Evolutionary conservation across 768 basidiomycete species (phyloP), one percentile per base, ranked within the genome.

Genomic region (Leucogyrophana mollusca): DNA sequence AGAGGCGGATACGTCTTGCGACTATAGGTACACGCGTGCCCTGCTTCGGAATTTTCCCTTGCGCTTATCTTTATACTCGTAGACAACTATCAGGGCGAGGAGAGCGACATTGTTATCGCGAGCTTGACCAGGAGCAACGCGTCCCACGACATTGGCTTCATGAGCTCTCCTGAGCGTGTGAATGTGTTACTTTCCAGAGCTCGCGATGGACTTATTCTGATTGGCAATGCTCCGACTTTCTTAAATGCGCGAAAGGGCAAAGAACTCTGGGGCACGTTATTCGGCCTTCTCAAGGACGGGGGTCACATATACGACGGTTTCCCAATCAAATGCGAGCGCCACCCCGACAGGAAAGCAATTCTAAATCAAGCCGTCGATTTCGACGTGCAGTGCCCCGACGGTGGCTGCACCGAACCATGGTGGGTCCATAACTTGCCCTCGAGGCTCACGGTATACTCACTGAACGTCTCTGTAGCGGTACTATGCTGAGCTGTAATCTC

Each of bases 51-150:
- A 30, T 30, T 30, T 30, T n/a, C n/a, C n/a, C n/a, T n/a, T n/a
- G n/a, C 8, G 25, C 25, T 49, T n/a, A 24, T 8, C 14, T 43
- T 3, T 24, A 22, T 14, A 22, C 17, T 10, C 20, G 1, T 34
- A 86, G 86, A 87, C 54, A 88, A 87, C 53, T 88, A 86, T 50
- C 86, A 87, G 56, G 85, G 85, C 3, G 86, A 87, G 57, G 85
- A 87, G 59, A 80, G 80, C 25, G 77, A 87, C 40, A 80, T 88
- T 39, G 80, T 88, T 20, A 65, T 88, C 25, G 70, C 73, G 4
- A 79, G 76, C 9, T 60, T 88, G 24, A 83, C 81, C 0, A 63
- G 85, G 39, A 85, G 83, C 51, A 86, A 88, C 47, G 4, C 65
- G 0, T 46, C 61, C 0, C 56, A 73, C 40, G 76, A 80, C 46